phyloP scores from a whole-genome alignment of 345 rosid genomes.

The Raphanus raphanistrum region DNA sequence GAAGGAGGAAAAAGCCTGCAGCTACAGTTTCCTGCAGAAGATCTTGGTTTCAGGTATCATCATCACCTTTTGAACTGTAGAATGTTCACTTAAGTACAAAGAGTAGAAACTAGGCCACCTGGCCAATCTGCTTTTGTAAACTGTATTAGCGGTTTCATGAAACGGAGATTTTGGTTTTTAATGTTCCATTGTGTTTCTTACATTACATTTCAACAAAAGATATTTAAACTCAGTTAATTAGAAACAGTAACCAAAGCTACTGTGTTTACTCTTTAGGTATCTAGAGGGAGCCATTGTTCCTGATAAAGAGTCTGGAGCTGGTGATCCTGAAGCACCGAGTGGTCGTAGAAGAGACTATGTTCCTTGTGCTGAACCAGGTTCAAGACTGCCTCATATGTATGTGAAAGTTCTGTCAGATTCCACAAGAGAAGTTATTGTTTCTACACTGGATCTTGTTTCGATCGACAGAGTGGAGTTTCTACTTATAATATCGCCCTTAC shows the following conservation, averaged over 20 bases:
- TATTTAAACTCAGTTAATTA: not conserved
- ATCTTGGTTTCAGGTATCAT: constrained; percentile 91
- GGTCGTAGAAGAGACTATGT: too few relatives aligned
- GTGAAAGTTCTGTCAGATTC: too few relatives aligned
- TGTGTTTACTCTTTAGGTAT: constrained; percentile 7
- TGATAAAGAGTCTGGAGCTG: too few relatives aligned
- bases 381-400: too few relatives aligned
- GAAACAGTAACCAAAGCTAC: constrained; percentile 21
- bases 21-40: constrained; percentile 98
- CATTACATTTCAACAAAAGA: not conserved
- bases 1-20: constrained; percentile 94
- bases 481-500: too few relatives aligned
- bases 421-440: too few relatives aligned
- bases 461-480: too few relatives aligned
- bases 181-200: constrained; percentile 17
- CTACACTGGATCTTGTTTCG: too few relatives aligned
- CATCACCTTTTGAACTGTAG: not conserved
- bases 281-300: too few relatives aligned
- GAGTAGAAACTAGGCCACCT: not conserved
- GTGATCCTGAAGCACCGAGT: too few relatives aligned
- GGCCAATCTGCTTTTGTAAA: constrained; percentile 1
- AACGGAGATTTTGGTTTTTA: not conserved
- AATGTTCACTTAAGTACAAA: not conserved
- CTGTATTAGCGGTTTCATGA: not conserved
- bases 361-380: too few relatives aligned